Evolutionary conservation across 1,139 yeast species (phyloP).

Genomic region (Kazachstania sp.): DNA sequence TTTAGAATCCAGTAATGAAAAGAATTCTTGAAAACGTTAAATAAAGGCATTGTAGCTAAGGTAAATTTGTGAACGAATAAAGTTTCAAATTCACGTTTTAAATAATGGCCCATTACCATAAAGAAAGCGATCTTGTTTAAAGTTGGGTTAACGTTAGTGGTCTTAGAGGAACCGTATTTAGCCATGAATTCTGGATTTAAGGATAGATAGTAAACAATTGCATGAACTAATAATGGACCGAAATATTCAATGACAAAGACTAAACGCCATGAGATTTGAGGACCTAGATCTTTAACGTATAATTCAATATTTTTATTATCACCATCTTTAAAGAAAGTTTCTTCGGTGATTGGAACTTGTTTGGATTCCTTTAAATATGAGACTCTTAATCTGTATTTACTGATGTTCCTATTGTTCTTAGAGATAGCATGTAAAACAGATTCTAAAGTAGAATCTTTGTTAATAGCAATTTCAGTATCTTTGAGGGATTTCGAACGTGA

Average conservation of each 20-base stretch:
- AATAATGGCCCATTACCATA: constrained; percentile 63
- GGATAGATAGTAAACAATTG: constrained; percentile 44
- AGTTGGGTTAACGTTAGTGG: constrained; percentile 15
- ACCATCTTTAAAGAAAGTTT: constrained; percentile 24
- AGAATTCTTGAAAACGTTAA: constrained; percentile 80
- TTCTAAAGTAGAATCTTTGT: constrained; percentile 26
- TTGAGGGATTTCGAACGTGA: constrained; percentile 47
- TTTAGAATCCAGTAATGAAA: constrained; percentile 86
- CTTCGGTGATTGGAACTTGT: constrained; percentile 22
- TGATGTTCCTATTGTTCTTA: constrained; percentile 37
- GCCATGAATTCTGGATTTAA: constrained; percentile 8
- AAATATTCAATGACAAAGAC: constrained; percentile 80
- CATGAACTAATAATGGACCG: constrained; percentile 81
- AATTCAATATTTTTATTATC: constrained; percentile 29
- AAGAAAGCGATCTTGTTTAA: constrained; percentile 24
- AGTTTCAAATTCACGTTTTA: constrained; percentile 85
- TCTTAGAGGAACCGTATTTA: constrained; percentile 10
- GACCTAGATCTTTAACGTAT: constrained; percentile 80
- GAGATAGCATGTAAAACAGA: constrained; percentile 38
- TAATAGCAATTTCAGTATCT: constrained; percentile 34
- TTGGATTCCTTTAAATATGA: constrained; percentile 27
- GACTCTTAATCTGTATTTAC: constrained; percentile 38
- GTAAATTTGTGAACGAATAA: constrained; percentile 77
- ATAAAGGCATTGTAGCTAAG: constrained; percentile 82
- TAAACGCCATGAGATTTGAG: constrained; percentile 85